phyloP scores from a whole-genome alignment of 2,329 filamentous ascomycete species.

The Xylariaceae sp. region DNA sequence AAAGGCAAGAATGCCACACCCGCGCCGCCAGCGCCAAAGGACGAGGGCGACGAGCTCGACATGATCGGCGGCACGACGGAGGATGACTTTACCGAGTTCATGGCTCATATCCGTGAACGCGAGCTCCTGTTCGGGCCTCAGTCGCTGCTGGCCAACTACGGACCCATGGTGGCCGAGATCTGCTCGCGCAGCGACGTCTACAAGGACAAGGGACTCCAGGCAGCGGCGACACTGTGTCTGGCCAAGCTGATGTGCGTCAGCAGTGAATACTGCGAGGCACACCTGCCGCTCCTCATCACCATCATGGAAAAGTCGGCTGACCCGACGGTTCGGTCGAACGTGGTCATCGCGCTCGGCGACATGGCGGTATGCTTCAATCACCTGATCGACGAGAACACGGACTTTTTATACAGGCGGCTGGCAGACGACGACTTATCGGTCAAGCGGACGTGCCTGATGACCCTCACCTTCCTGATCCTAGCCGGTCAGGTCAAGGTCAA shows the following conservation, averaged over 20 bases:
- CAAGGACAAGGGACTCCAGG: conserved; percentile 82
- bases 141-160: conserved; percentile 84
- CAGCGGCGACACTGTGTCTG: conserved; percentile 86
- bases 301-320: conserved; percentile 94
- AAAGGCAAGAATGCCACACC: conserved; percentile 31
- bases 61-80: conserved; percentile 95
- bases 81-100: conserved; percentile 85
- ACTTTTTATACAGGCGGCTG: conserved; percentile 90
- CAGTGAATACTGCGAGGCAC: conserved; percentile 89
- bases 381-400: conserved; percentile 97
- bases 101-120: conserved; percentile 76
- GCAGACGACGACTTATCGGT: conserved; percentile 85
- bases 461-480: conserved; percentile 91
- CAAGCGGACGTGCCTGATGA: conserved; percentile 97
- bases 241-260: conserved; percentile 99
- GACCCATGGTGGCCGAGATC: conserved; percentile 85
- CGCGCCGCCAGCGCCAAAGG: conserved; percentile 47
- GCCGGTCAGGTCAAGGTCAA: conserved; percentile 99
- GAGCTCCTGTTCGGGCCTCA: conserved; percentile 74
- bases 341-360: conserved; percentile 92
- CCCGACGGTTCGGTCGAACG: conserved; percentile 88
- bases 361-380: conserved; percentile 99
- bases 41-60: conserved; percentile 85
- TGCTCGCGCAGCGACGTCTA: conserved; percentile 93
- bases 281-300: conserved; percentile 89